Percentiles rank a stretch among this genome's conserved stretches.
Conservation (phyloP, 305 asterid genomes). For the Solanum hybrid region DNA sequence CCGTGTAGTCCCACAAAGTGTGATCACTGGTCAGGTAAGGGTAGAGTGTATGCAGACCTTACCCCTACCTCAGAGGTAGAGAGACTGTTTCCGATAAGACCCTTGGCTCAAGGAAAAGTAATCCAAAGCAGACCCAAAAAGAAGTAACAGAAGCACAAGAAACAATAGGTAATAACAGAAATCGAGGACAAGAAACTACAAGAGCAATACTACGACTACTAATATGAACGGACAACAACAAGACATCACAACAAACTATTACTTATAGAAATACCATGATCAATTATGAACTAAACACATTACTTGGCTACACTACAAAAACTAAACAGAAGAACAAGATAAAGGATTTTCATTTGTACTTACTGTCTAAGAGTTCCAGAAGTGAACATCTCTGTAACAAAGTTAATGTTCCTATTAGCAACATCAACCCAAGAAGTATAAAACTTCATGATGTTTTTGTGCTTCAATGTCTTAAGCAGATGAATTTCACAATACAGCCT, state of each 20-base stretch:
- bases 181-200: background rate
- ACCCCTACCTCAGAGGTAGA: background rate
- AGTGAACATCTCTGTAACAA: conserved; percentile 94
- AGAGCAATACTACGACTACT: background rate
- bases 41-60: background rate
- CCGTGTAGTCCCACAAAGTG: background rate
- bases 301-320: background rate
- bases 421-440: conserved; percentile 90
- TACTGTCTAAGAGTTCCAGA: conserved; percentile 97
- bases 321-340: background rate
- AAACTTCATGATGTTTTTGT: conserved; percentile 79
- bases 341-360: conserved; percentile 14
- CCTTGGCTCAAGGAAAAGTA: background rate
- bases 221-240: background rate
- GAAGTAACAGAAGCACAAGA: background rate
- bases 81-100: background rate
- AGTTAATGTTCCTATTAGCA: conserved; percentile 82
- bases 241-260: background rate
- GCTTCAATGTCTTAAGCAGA: conserved; percentile 76
- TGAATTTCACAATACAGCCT: conserved; percentile 85
- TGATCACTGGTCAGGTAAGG: background rate
- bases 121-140: background rate
- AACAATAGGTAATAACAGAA: background rate
- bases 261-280: background rate
- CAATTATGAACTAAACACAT: background rate